Conservation (phyloP, 2,329 filamentous ascomycete species). For the Xylaria sp. region DNA sequence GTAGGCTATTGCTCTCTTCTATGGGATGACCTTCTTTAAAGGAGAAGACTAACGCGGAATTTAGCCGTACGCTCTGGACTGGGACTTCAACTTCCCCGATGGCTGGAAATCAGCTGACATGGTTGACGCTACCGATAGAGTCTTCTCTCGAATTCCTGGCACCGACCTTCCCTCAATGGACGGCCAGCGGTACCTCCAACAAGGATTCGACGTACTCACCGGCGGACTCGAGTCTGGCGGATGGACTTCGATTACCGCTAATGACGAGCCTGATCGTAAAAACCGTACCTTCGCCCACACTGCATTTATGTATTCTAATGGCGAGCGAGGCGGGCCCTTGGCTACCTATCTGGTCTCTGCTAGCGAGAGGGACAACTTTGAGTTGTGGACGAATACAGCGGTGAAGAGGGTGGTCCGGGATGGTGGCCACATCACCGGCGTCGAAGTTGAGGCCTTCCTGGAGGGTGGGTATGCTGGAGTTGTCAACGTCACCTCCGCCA, state of each 20-base stretch:
- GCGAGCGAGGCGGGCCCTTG: slow-evolving; percentile 70
- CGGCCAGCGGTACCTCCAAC: slow-evolving; percentile 66
- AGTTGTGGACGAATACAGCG: slow-evolving; percentile 66
- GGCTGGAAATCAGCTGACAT: slow-evolving; percentile 73
- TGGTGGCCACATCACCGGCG: slow-evolving; percentile 64
- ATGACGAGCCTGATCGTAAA: slow-evolving; percentile 63
- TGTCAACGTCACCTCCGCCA: slow-evolving; percentile 60
- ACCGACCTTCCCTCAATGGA: slow-evolving; percentile 68
- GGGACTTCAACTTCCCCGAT: slow-evolving; percentile 71
- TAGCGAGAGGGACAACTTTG: slow-evolving; percentile 63
- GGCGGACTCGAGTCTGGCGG: slow-evolving; percentile 61
- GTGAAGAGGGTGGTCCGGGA: slow-evolving; percentile 69
- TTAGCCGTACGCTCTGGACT: slow-evolving; percentile 64
- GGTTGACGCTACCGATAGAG: slow-evolving; percentile 57
- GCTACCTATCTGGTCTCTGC: slow-evolving; percentile 71
- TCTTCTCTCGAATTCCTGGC: slow-evolving; percentile 72
- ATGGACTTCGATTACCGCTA: slow-evolving; percentile 66
- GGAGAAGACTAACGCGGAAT: slow-evolving; percentile 10
- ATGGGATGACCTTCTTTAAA: background rate
- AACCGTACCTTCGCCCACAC: slow-evolving; percentile 66
- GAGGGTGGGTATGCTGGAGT: slow-evolving; percentile 59
- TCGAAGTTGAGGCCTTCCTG: slow-evolving; percentile 64
- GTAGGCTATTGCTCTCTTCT: slow-evolving; percentile 33
- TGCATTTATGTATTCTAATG: slow-evolving; percentile 68
- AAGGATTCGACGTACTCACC: slow-evolving; percentile 66